Percentiles rank a stretch among this genome's conserved stretches.
phyloP scores from a whole-genome alignment of 2,329 filamentous ascomycete genomes.

The Pseudocercospora fijiensis region DNA sequence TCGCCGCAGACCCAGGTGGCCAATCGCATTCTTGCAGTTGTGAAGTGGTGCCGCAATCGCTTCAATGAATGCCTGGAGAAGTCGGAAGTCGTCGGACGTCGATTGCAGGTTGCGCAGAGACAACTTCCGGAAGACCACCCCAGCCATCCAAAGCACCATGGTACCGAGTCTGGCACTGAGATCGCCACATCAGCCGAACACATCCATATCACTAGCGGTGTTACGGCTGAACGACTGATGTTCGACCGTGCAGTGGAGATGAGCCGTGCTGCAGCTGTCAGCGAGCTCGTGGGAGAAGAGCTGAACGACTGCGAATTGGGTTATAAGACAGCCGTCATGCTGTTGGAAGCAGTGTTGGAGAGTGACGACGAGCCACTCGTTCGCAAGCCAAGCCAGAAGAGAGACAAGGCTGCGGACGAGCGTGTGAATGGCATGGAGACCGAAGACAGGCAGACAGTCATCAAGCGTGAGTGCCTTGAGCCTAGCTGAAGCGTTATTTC shows the following conservation, averaged over 20 bases:
- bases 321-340: constrained; percentile 87
- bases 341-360: constrained; percentile 93
- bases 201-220: constrained; percentile 79
- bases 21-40: constrained; percentile 79
- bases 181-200: constrained; percentile 70
- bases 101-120: constrained; percentile 81
- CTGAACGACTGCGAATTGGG: constrained; percentile 84
- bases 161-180: constrained; percentile 51
- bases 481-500: constrained; percentile 40
- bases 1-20: constrained; percentile 25
- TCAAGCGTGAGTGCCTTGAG: constrained; percentile 58
- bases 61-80: constrained; percentile 99
- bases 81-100: constrained; percentile 87
- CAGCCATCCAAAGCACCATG: constrained; percentile 77
- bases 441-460: constrained; percentile 70
- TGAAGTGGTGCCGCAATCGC: constrained; percentile 89
- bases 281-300: constrained; percentile 91
- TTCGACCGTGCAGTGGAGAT: constrained; percentile 96
- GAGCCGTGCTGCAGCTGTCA: constrained; percentile 90
- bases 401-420: constrained; percentile 50
- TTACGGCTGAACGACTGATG: constrained; percentile 96
- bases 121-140: constrained; percentile 81
- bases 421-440: constrained; percentile 57
- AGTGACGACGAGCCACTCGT: constrained; percentile 63
- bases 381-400: constrained; percentile 46